Evolutionary conservation across 352 stramenopile genomes (phyloP), one percentile per base, ranked within the genome.

Genomic region (Phytophthora tubulina): DNA sequence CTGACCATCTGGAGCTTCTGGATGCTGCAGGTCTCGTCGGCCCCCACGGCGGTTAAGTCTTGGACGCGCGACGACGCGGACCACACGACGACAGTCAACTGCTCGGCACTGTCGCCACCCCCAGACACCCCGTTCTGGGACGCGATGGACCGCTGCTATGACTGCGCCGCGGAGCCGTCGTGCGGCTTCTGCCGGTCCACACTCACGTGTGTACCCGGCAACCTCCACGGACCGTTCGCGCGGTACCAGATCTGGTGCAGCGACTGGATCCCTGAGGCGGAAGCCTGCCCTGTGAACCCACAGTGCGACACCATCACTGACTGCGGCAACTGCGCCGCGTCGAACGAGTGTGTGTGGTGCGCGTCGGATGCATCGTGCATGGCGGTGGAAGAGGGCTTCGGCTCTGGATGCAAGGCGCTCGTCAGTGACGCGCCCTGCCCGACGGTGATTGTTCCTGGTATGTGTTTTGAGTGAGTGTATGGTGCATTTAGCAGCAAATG

Each of bases 181-280:
- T 98, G 94, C 58, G 95, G 95, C 3, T 98, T 93, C 63, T 98
- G 95, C 67, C 76, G 93, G 51, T 97, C 91, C 53, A 98, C 93
- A n/a, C 83, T 98, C 69, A 87, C 76, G 60, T 98, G 95, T 70
- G 67, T 91, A 27, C 67, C 72, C 4, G 93, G 94, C n/a, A 80
- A 80, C 38, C 69, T 79, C n/a, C 67, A 78, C 14, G 90, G 85
- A 6, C 87, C 81, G 17, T 74, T 75, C 38, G 65, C 70, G 36
- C 61, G 64, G 15, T 72, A 75, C 53, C 69, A 86, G 30, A 58
- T 79, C 4, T 78, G 54, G 59, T 94, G 85, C 69, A 80, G 76
- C 5, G 73, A 86, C 41, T 97, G 87, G 87, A 82, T 91, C 45
- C 82, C 75, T 41, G 75, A 78, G 50, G 53, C 79, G 0, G 79